Evolutionary conservation across 1,139 yeast species (phyloP).

Genomic region (Hansenula sp.): DNA sequence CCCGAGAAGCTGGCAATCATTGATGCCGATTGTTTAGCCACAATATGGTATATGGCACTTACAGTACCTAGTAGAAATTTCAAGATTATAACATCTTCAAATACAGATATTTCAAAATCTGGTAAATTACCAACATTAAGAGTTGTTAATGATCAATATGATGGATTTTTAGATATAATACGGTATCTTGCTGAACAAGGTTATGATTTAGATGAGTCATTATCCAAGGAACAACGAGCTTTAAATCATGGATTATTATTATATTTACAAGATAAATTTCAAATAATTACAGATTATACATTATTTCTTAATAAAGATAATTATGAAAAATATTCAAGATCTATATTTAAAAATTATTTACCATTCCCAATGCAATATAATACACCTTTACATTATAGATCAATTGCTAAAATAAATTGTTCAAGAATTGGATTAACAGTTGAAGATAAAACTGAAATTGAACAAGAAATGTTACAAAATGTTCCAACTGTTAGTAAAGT

Average conservation of each 20-base stretch:
- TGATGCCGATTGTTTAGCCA: constrained; percentile 41
- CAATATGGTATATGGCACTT: constrained; percentile 29
- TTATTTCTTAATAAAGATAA: constrained; percentile 56
- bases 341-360: constrained; percentile 49
- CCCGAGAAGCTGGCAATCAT: constrained; percentile 25
- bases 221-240: constrained; percentile 19
- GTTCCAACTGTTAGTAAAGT: constrained; percentile 45
- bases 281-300: constrained; percentile 55
- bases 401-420: constrained; percentile 44
- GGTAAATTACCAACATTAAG: constrained; percentile 54
- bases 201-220: constrained; percentile 7
- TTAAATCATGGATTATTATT: constrained; percentile 32
- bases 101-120: constrained; percentile 50
- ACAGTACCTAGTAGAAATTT: constrained; percentile 23
- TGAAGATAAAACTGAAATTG: constrained; percentile 22
- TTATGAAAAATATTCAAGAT: constrained; percentile 63
- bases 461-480: constrained; percentile 27
- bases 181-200: constrained; percentile 26
- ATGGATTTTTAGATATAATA: constrained; percentile 50
- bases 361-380: constrained; percentile 89
- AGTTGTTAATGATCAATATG: constrained; percentile 23
- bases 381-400: constrained; percentile 54
- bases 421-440: constrained; percentile 25
- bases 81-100: constrained; percentile 48
- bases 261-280: constrained; percentile 36